Base-by-base conservation (phyloP, 1,139 yeast genomes). In the Yamadazyma sp. region DNA sequence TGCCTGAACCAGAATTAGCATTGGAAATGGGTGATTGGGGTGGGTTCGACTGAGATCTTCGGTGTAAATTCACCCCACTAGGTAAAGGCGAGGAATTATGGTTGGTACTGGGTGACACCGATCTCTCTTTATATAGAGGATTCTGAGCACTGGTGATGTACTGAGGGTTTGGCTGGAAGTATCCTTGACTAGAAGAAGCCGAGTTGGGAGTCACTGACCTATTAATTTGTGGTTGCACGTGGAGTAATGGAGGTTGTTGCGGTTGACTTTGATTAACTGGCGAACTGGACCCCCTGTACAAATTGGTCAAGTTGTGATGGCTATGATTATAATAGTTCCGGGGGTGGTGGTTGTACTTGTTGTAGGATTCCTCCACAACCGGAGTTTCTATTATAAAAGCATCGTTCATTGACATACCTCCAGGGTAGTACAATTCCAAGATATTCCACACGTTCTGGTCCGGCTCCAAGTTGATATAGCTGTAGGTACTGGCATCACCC, bases 401-500 rank as follows among this genome's bases (percentile, higher is more conserved):
- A 42, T 85, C 89, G 15, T 64, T 62, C 75, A 84, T 77, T 2
- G 60, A 46, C 90, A 85, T 86, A 0, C 90, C 90, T 13, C 67
- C 57, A 0, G 92, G 89, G 52, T 66, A 86, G 51, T 75, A 73
- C 22, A 64, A 64, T 43, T 84, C 89, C 14, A 86, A 50, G 0
- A 85, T 48, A 9, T 66, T 61, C 76, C 80, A 80, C 2, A 86
- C 81, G 24, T 67, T 57, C 39, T 75, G 78, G 53, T 86, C 94
- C 0, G 95, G 88, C 41, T 77, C 82, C 15, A 84, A 57, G n/a
- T 60, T 57, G 17, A 56, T 43, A 17, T 36, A 49, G 24, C 53
- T 49, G 34, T 47, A 50, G 9, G 34, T 24, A 4, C 15, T 14
- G 3, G 10, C 16, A 6, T n/a, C 9, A 17, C 18, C 22, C 25